phyloP scores from a whole-genome alignment of 371 early-diverging fungal genomes.

The Mucor ambiguus region DNA sequence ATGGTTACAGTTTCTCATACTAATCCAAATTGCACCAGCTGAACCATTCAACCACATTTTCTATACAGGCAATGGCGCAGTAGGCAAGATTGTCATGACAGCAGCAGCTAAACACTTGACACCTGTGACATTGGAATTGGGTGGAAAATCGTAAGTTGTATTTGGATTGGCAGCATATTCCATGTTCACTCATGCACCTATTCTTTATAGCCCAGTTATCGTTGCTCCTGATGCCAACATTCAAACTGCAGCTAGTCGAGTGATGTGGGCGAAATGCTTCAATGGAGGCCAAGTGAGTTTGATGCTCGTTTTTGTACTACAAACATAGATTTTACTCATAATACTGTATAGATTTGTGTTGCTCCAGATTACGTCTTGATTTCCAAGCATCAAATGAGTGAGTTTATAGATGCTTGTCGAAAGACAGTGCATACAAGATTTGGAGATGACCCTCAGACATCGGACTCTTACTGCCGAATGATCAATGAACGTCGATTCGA shows the following conservation, averaged over 20 bases:
- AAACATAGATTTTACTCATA: neutral
- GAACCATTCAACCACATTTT: conserved; percentile 86
- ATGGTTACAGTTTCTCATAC: neutral
- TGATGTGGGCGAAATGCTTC: conserved; percentile 78
- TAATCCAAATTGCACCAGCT: conserved; percentile 24
- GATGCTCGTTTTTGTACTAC: neutral
- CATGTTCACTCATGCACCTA: neutral
- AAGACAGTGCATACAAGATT: conserved; percentile 50
- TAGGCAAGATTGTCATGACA: conserved; percentile 78
- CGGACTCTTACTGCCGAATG: conserved; percentile 67
- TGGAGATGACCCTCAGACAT: conserved; percentile 47
- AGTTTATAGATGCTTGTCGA: conserved; percentile 54
- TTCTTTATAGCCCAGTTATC: conserved; percentile 66
- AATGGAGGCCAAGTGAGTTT: conserved; percentile 71
- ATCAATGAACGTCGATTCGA: conserved; percentile 70
- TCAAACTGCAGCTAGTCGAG: conserved; percentile 65
- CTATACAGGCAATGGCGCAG: conserved; percentile 86
- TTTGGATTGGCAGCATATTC: neutral
- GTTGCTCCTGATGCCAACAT: conserved; percentile 74
- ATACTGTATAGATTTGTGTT: conserved; percentile 71
- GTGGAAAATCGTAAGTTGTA: conserved; percentile 71
- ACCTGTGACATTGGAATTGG: conserved; percentile 85
- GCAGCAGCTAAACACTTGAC: conserved; percentile 81
- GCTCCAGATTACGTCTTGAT: conserved; percentile 87
- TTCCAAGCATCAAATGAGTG: conserved; percentile 52